A percentile compares a stretch with the other conserved stretches of the same genome.
Conservation (phyloP, 257 asterid species). For the Leonotis leonurus region DNA sequence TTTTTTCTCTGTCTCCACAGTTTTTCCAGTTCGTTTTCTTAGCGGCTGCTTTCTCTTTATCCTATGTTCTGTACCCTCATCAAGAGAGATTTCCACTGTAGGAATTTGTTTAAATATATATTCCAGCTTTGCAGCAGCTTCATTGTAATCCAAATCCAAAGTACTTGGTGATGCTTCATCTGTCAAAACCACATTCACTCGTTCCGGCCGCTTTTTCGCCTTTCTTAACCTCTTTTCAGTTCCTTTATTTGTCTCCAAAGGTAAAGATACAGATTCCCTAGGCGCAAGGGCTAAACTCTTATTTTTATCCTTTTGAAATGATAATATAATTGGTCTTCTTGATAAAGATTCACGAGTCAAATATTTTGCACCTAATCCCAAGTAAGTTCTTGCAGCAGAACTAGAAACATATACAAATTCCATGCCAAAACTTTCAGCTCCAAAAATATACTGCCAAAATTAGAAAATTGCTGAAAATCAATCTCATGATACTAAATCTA, state of each 20-base stretch:
- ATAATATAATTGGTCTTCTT: slow-evolving; percentile 46
- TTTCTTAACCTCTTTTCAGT: slow-evolving; percentile 38
- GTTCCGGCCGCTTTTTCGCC: slow-evolving; percentile 32
- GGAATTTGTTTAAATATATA: slow-evolving; percentile 49
- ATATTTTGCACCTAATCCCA: slow-evolving; percentile 32
- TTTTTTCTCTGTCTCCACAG: slow-evolving; percentile 26
- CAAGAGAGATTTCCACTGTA: slow-evolving; percentile 27
- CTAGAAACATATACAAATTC: slow-evolving; percentile 46
- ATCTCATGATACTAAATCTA: too few species aligned
- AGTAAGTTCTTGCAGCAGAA: slow-evolving; percentile 36
- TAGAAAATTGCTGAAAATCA: too few species aligned
- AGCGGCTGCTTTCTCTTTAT: slow-evolving; percentile 33
- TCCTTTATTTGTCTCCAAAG: slow-evolving; percentile 42
- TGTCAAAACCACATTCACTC: slow-evolving; percentile 34
- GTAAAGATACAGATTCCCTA: slow-evolving; percentile 50
- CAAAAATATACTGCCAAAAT: too few species aligned
- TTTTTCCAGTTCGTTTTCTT: slow-evolving; percentile 38
- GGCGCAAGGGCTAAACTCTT: slow-evolving; percentile 38
- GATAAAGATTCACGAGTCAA: slow-evolving; percentile 31
- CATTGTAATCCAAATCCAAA: slow-evolving; percentile 63
- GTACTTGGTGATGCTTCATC: slow-evolving; percentile 47
- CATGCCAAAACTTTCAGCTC: slow-evolving; percentile 41
- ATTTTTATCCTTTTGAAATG: slow-evolving; percentile 48
- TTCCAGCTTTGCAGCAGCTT: slow-evolving; percentile 78
- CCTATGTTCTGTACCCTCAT: slow-evolving; percentile 29